Conservation (phyloP, 441 rosid genomes). For the Viola pubescens region DNA sequence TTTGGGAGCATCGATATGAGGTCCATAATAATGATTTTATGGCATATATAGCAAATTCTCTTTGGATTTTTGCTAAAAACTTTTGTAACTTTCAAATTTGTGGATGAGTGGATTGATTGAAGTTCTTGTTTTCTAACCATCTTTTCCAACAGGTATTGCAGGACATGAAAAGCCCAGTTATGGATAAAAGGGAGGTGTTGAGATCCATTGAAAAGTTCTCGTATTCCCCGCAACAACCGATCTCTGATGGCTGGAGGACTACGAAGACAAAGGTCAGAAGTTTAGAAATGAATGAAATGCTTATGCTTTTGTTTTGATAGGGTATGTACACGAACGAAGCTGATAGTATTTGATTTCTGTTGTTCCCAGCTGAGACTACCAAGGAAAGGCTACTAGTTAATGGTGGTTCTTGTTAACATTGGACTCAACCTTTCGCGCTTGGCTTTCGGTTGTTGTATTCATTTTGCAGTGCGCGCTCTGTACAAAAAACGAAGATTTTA, state of each 20-base stretch:
- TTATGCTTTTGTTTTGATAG: neutral
- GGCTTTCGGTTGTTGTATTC: too few species aligned
- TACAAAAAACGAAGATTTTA: neutral
- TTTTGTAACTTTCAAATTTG: neutral
- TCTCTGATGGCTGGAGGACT: slow-evolving; percentile 72
- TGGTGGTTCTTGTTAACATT: slow-evolving; percentile 8
- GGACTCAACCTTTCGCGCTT: neutral
- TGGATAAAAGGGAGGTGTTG: slow-evolving; percentile 34
- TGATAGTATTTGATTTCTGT: slow-evolving; percentile 8
- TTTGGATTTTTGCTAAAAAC: neutral
- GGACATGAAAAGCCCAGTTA: slow-evolving; percentile 13
- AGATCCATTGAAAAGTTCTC: slow-evolving; percentile 53
- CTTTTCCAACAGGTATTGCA: slow-evolving; percentile 29
- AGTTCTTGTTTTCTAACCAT: neutral
- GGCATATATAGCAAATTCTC: neutral
- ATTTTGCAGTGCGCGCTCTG: neutral
- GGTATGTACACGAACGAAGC: neutral
- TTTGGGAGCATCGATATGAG: too few species aligned
- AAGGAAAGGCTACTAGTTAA: slow-evolving; percentile 27
- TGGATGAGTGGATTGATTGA: neutral
- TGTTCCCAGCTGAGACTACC: slow-evolving; percentile 52
- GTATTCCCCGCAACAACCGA: slow-evolving; percentile 36
- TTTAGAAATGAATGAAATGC: slow-evolving; percentile 7
- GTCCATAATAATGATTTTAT: too few species aligned
- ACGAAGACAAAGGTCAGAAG: slow-evolving; percentile 65